Conservation (phyloP, 2,329 filamentous ascomycete species). For the Colletotrichum caudatum region DNA sequence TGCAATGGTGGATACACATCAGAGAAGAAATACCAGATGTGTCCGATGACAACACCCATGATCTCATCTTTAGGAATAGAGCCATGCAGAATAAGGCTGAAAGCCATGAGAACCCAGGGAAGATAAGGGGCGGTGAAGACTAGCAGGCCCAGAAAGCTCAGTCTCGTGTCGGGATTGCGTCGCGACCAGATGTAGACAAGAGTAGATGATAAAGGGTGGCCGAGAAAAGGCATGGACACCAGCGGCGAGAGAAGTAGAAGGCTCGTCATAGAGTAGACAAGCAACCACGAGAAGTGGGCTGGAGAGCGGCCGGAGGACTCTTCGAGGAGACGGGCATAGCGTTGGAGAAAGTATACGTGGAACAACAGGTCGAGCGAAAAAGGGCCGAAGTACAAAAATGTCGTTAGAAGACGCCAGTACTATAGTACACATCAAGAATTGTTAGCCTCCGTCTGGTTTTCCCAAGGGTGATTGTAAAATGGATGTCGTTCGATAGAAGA, state of each 20-base stretch:
- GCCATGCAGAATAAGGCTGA: conserved; percentile 91
- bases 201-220: conserved; percentile 91
- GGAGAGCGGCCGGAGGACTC: conserved; percentile 92
- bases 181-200: conserved; percentile 98
- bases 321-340: conserved; percentile 94
- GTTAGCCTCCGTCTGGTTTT: conserved; percentile 31
- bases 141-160: conserved; percentile 89
- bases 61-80: conserved; percentile 95
- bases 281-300: conserved; percentile 94
- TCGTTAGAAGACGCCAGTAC: conserved; percentile 97
- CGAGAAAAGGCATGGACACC: conserved; percentile 92
- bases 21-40: conserved; percentile 98
- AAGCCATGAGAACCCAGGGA: conserved; percentile 94
- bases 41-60: conserved; percentile 92
- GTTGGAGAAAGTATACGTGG: conserved; percentile 97
- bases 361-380: conserved; percentile 94
- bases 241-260: conserved; percentile 87
- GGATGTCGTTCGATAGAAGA: neutral
- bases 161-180: conserved; percentile 88
- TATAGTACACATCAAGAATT: conserved; percentile 52
- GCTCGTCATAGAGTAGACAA: conserved; percentile 84
- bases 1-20: conserved; percentile 96
- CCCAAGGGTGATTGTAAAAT: neutral
- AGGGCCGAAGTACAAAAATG: conserved; percentile 97
- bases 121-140: conserved; percentile 95